phyloP scores from a whole-genome alignment of 31 red algal species.

The Asparagopsis taxiformis region DNA sequence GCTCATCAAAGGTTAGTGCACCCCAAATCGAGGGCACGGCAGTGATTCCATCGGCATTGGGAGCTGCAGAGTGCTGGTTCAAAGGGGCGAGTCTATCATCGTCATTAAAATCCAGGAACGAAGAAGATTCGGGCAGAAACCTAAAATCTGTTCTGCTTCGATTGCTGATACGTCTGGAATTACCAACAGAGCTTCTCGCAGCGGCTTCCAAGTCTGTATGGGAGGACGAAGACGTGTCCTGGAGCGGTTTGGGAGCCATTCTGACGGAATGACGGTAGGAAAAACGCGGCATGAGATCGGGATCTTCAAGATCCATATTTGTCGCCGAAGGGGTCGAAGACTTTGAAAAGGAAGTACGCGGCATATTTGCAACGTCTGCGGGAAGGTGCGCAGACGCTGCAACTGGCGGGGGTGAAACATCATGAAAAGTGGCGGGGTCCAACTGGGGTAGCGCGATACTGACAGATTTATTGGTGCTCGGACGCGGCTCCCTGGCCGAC shows the following conservation, averaged over 20 bases:
- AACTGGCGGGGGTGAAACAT: background rate
- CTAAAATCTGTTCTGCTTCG: slow-evolving; percentile 4
- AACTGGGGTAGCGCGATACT: background rate
- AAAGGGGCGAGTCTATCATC: slow-evolving; percentile 30
- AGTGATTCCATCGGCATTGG: background rate
- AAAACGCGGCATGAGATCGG: slow-evolving; percentile 15
- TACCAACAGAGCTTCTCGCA: slow-evolving; percentile 2
- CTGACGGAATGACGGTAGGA: slow-evolving; percentile 31
- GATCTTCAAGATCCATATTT: slow-evolving; percentile 4
- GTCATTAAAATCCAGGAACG: slow-evolving; percentile 63
- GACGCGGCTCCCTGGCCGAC: background rate
- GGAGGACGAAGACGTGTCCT: background rate
- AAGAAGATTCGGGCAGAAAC: slow-evolving; percentile 46
- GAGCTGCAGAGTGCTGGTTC: background rate
- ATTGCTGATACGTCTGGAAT: slow-evolving; percentile 10
- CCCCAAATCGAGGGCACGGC: slow-evolving; percentile 2
- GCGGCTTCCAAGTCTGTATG: background rate
- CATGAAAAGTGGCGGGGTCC: background rate
- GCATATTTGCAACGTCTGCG: background rate
- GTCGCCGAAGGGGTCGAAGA: background rate
- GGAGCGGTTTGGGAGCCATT: background rate
- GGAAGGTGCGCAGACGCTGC: no score
- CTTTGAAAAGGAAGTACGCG: background rate
- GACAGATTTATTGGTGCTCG: background rate
- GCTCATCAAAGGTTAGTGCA: slow-evolving; percentile 48